Evolutionary conservation across 2,329 filamentous ascomycete genomes (phyloP).

Genomic region (Alternaria tenuissima): DNA sequence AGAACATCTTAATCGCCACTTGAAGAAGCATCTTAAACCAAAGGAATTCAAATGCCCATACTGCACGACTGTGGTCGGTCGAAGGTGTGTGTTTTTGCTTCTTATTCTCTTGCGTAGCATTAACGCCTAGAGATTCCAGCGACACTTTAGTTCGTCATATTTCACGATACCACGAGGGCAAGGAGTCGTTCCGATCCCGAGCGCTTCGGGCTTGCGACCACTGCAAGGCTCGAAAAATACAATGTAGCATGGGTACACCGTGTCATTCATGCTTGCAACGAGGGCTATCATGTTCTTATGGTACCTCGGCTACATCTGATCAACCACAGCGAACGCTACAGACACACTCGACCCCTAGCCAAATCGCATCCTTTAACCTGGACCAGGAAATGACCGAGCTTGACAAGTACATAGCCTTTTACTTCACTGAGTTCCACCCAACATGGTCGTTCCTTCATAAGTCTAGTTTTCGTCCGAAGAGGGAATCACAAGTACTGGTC

Average conservation of each 20-base stretch:
- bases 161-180: background rate
- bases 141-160: background rate
- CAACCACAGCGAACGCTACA: background rate
- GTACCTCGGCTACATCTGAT: background rate
- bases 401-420: background rate
- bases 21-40: background rate
- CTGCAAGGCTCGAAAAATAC: background rate
- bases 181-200: background rate
- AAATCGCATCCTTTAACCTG: background rate
- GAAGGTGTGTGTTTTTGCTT: background rate
- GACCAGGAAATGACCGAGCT: background rate
- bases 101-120: accelerated
- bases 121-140: background rate
- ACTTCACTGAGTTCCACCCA: background rate
- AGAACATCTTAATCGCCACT: background rate
- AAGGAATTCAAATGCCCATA: background rate
- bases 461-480: background rate
- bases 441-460: background rate
- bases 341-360: background rate
- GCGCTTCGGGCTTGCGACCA: background rate
- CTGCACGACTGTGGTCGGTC: background rate
- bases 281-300: background rate
- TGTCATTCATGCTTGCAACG: background rate
- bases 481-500: background rate
- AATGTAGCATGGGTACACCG: background rate